Base-by-base conservation (phyloP, 257 asterid genomes). In the Marsdenia floribunda region DNA sequence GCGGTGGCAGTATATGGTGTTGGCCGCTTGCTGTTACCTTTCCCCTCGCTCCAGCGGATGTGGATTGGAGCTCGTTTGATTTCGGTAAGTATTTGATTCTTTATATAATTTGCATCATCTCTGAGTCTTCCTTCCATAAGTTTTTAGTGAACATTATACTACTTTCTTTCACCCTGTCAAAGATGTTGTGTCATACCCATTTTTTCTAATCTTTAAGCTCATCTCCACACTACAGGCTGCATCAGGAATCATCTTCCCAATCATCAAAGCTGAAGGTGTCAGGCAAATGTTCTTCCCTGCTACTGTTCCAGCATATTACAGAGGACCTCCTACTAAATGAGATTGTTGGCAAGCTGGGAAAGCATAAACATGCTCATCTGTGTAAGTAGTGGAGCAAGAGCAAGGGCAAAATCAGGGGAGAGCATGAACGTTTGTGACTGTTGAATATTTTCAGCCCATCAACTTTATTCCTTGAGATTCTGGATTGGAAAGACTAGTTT, bases 221-320 rank as follows among this genome's bases (percentile, higher is more conserved):
- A 40, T 60, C 35, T 58, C 3, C 44, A 76, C 83, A 86, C 3
- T 58, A 76, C 83, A 86, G 89, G 73, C 87, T 60, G 93, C 86
- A 22, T 86, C 88, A 8, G 85, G 82, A 18, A 88, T 88, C 26
- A 83, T 88, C 63, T 78, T 83, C 60, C 90, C 93, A 1, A 86
- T 88, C 53, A 83, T 88, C 73, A 86, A 83, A 81, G 90, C 89
- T 3, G 90, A 86, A 82, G 90, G 90, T 72, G 85, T 88, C 3
- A 84, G 85, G 37, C 88, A 88, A 78, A 86, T 88, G 89, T 84
- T 88, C 79, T 86, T 86, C 79, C 90, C 90, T 0, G 87, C 85
- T 14, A 83, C 89, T 0, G 78, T 84, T 76, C 85, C 88, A 16
- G 93, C 93, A 35, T 88, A 86, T 58, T 82, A 87, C 38, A 77